phyloP scores from a whole-genome alignment of 140 eudicot species.

The Bidens hawaiensis region DNA sequence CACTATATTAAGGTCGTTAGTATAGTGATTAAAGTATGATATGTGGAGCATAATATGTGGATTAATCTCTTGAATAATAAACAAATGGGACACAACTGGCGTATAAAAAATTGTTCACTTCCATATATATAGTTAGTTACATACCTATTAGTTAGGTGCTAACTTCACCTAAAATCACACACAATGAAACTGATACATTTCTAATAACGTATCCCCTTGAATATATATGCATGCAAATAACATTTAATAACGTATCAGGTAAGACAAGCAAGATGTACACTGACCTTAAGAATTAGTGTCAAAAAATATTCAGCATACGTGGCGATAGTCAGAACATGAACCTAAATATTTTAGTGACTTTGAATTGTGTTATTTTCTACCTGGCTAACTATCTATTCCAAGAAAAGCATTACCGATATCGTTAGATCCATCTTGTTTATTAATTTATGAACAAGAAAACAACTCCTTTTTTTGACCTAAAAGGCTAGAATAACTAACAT shows the following conservation, averaged over 20 bases:
- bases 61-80: not conserved
- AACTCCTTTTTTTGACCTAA: too few relatives aligned
- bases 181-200: not conserved
- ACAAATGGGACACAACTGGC: not conserved
- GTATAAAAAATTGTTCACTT: slow-evolving; percentile 1
- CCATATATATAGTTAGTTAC: too few relatives aligned
- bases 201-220: too few relatives aligned
- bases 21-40: not conserved
- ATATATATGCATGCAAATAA: too few relatives aligned
- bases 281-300: not conserved
- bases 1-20: not conserved
- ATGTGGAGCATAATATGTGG: not conserved
- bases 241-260: too few relatives aligned
- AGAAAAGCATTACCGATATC: too few relatives aligned
- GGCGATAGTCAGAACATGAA: too few relatives aligned
- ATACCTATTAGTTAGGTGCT: not conserved
- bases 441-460: too few relatives aligned
- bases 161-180: slow-evolving; percentile 1
- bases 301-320: not conserved
- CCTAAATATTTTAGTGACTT: not conserved
- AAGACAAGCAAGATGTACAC: not conserved
- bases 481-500: too few relatives aligned
- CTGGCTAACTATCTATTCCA: not conserved
- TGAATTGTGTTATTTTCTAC: not conserved
- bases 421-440: too few relatives aligned